A percentile compares a stretch with the other conserved stretches of the same genome.
Conservation (phyloP, 345 rosid genomes). For the Limnanthes douglasii region DNA sequence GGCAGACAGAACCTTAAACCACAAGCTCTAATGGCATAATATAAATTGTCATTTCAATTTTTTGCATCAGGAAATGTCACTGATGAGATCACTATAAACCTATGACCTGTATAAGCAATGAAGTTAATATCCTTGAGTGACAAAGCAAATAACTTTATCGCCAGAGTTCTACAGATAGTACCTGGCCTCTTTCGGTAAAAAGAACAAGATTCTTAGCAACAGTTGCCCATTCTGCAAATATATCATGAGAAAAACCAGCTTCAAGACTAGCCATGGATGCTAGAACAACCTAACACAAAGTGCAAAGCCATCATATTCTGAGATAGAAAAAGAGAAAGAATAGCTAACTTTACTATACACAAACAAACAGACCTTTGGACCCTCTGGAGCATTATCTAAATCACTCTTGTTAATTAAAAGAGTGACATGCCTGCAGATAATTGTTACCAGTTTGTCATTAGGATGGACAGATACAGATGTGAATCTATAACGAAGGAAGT, state of each 20-base stretch:
- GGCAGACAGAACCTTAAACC: too few species aligned
- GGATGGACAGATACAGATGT: too few species aligned
- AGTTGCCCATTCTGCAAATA: conserved; percentile 91
- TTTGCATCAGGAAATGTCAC: too few species aligned
- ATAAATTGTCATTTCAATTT: too few species aligned
- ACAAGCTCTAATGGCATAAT: too few species aligned
- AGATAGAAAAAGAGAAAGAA: background rate
- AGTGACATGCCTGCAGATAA: conserved; percentile 64
- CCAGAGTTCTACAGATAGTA: conserved; percentile 7
- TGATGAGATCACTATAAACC: too few species aligned
- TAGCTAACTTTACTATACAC: background rate
- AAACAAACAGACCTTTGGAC: conserved; percentile 68
- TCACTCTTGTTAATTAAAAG: conserved; percentile 80
- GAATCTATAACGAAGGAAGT: too few species aligned
- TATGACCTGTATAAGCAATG: too few species aligned
- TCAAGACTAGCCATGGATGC: conserved; percentile 98
- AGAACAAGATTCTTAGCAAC: conserved; percentile 77
- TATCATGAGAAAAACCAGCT: conserved; percentile 94
- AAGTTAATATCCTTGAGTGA: conserved; percentile 1
- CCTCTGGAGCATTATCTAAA: conserved; percentile 73
- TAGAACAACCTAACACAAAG: conserved; percentile 52
- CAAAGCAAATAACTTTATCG: background rate
- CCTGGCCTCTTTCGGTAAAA: conserved; percentile 98
- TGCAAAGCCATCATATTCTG: conserved; percentile 4
- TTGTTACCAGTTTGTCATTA: too few species aligned